phyloP scores from a whole-genome alignment of 352 stramenopile species.

The Pythium graminicola region DNA sequence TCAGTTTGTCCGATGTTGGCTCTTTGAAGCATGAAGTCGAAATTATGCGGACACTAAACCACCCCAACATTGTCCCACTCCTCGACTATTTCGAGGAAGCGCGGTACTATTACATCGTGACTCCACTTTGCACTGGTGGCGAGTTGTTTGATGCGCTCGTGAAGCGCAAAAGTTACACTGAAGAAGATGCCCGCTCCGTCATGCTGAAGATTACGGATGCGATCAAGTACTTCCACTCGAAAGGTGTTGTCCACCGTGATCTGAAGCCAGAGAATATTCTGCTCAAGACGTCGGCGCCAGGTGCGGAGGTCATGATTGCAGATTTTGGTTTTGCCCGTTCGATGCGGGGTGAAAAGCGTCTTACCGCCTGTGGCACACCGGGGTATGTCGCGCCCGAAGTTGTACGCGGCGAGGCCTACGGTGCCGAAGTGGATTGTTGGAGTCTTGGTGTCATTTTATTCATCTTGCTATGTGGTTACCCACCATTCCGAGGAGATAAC shows the following conservation, averaged over 20 bases:
- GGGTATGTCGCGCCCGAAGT: constrained; percentile 94
- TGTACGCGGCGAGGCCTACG: constrained; percentile 81
- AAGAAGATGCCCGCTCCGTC: constrained; percentile 91
- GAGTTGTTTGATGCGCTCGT: constrained; percentile 94
- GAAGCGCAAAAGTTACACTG: constrained; percentile 92
- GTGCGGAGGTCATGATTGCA: constrained; percentile 77
- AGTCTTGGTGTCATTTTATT: constrained; percentile 93
- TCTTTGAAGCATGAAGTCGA: constrained; percentile 65
- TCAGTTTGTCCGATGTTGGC: constrained; percentile 42
- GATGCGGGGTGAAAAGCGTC: constrained; percentile 43
- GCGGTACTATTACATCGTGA: constrained; percentile 78
- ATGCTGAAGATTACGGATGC: constrained; percentile 88
- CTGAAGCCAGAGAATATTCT: constrained; percentile 96
- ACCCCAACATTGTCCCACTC: constrained; percentile 68
- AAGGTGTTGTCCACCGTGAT: constrained; percentile 94
- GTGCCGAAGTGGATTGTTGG: constrained; percentile 90
- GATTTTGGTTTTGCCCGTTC: constrained; percentile 86
- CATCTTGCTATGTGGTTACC: constrained; percentile 91
- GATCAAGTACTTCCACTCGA: constrained; percentile 90
- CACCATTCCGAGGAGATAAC: constrained; percentile 73
- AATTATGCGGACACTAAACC: constrained; percentile 62
- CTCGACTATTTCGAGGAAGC: constrained; percentile 71
- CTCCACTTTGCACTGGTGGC: constrained; percentile 92
- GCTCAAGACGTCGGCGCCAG: constrained; percentile 69
- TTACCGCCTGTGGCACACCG: constrained; percentile 77